Base-by-base conservation (phyloP, 2,329 filamentous ascomycete species). In the Lachnellula arida region DNA sequence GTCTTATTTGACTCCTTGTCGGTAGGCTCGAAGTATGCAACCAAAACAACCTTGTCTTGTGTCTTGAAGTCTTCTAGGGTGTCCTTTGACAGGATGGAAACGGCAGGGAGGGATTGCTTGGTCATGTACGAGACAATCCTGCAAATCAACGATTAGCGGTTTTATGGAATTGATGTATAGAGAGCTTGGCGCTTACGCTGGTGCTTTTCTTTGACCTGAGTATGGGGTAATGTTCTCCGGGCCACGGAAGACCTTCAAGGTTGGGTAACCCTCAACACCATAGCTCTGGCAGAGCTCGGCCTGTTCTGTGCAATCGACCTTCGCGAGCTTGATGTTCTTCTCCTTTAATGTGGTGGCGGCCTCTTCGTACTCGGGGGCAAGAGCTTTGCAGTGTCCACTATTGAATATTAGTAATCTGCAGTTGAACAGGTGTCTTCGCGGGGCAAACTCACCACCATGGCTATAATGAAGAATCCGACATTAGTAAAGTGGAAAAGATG, bases 221-320 rank as follows among this genome's bases (percentile, higher is more conserved):
- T 99, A 99, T 62, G 92, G 87, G 63, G 83, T 80, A 72, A 90
- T 76, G 72, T 88, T 90, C 11, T 97, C 90, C 44, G 78, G 75
- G 67, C 94, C 93, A 69, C 93, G 91, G 91, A 99, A 99, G 77
- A 99, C 85, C 86, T 97, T 99, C 72, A 99, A 85, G 65, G 94
- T 99, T 61, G 94, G 94, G 82, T 99, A 99, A 64, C 94, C 94
- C 81, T 97, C 91, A 44, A 99, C 92, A 61, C 90, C 92, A 69
- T 89, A 89, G 67, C 84, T 79, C 75, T 91, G 84, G 85, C 94
- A 99, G 65, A 99, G 87, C 35, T 96, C 91, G 61, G 86, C 78
- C 81, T 99, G 90, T 73, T 89, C 91, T 71, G 93, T 97, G 82
- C 94, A 97, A 80, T 97, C 93, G 67, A 95, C 76, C 85, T 95